Conservation (phyloP, 2,329 filamentous ascomycete genomes). For the Aspergillus eucalypticola region DNA sequence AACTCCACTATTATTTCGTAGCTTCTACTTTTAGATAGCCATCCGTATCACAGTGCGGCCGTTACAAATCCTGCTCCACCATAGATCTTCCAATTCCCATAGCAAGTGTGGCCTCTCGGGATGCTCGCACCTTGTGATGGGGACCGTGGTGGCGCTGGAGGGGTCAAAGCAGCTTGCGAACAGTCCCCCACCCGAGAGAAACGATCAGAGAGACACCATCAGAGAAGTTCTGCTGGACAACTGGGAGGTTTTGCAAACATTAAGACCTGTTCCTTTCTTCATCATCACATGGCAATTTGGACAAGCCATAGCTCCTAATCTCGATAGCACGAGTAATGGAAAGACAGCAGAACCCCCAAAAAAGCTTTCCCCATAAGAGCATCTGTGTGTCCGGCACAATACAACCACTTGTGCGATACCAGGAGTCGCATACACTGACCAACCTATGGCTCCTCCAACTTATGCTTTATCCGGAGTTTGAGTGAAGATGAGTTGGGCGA, state of each 20-base stretch:
- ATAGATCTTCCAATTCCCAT: background rate
- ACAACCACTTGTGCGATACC: background rate
- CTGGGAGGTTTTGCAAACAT: background rate
- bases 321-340: background rate
- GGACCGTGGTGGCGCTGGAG: conserved; percentile 19
- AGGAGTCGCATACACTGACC: background rate
- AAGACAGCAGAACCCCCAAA: background rate
- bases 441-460: background rate
- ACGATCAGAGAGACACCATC: background rate
- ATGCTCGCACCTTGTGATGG: background rate
- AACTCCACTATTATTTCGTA: background rate
- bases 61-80: background rate
- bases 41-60: background rate
- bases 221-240: background rate
- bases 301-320: background rate
- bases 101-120: background rate
- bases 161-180: conserved; percentile 6
- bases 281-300: background rate
- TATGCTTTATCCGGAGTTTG: background rate
- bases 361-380: background rate
- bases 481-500: background rate
- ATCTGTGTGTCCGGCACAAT: background rate
- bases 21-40: background rate
- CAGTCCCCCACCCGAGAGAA: background rate
- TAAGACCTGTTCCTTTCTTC: background rate